Conservation (phyloP, 495 filamentous ascomycete species). For the Aspergillus indologenus region DNA sequence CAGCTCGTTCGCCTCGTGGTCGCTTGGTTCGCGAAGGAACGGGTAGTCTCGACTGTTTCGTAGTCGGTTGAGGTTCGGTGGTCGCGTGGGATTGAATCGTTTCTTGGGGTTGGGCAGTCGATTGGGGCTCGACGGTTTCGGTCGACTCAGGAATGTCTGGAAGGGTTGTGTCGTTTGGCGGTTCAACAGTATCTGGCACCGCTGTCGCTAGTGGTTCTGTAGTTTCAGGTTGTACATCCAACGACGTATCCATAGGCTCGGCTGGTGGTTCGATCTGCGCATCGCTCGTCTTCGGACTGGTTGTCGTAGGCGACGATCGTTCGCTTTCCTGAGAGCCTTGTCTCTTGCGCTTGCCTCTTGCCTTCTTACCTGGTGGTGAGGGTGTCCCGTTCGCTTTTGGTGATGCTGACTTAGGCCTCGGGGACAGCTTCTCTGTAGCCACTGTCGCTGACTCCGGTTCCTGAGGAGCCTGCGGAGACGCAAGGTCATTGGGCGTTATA, state of each 20-base stretch:
- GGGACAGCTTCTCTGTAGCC: background rate
- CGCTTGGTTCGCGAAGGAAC: constrained; percentile 14
- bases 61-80: constrained; percentile 5
- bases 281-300: constrained; percentile 1
- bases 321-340: constrained; percentile 8
- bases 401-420: constrained; percentile 2
- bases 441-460: background rate
- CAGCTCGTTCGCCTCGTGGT: constrained; percentile 16
- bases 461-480: background rate
- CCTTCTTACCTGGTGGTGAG: constrained; percentile 10
- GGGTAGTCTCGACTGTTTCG: background rate
- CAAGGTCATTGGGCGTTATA: background rate
- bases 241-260: background rate
- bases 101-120: background rate
- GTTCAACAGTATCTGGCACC: background rate
- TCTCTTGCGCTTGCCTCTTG: constrained; percentile 12
- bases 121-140: background rate
- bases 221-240: background rate
- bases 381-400: constrained; percentile 10
- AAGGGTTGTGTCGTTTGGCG: background rate
- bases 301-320: background rate
- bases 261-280: background rate
- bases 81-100: background rate
- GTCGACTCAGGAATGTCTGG: background rate
- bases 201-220: background rate